A percentile compares a stretch with the other conserved stretches of the same genome.
phyloP scores from a whole-genome alignment of 2,329 filamentous ascomycete genomes.

The Cercospora sesami region DNA sequence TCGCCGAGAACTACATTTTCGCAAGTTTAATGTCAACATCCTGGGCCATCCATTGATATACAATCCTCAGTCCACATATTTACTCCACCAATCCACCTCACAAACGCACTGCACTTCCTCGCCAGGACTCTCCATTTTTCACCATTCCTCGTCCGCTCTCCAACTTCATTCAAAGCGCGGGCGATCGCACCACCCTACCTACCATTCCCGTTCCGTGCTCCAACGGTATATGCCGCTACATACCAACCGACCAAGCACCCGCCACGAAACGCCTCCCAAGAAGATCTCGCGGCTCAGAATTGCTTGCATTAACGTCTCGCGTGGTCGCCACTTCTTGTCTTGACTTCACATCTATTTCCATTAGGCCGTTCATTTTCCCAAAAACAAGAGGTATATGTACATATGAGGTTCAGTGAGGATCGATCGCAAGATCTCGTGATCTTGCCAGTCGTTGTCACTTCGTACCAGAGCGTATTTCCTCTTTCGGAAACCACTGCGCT shows the following conservation, averaged over 20 bases:
- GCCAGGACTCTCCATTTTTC: too few relatives aligned
- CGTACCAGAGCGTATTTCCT: not conserved
- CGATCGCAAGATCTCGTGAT: not conserved
- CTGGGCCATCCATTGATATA: not conserved
- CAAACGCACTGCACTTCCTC: not conserved
- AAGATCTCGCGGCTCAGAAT: not conserved
- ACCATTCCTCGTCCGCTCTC: too few relatives aligned
- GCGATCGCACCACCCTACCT: not conserved
- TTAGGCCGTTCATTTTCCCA: not conserved
- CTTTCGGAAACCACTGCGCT: not conserved
- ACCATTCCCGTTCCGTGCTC: not conserved
- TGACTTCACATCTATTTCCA: not conserved
- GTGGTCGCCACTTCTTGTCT: conserved; percentile 1
- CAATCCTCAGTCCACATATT: not conserved
- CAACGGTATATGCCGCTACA: not conserved
- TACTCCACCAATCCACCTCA: too few relatives aligned
- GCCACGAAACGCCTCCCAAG: not conserved
- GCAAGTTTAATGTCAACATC: too few relatives aligned
- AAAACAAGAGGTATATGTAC: not conserved
- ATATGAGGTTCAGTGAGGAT: not conserved
- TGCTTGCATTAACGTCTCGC: not conserved
- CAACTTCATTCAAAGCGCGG: too few relatives aligned
- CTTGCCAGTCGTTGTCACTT: not conserved
- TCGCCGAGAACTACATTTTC: too few relatives aligned
- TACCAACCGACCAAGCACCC: not conserved